phyloP scores from a whole-genome alignment of 352 stramenopile species.

The Aphanomyces stellatus region DNA sequence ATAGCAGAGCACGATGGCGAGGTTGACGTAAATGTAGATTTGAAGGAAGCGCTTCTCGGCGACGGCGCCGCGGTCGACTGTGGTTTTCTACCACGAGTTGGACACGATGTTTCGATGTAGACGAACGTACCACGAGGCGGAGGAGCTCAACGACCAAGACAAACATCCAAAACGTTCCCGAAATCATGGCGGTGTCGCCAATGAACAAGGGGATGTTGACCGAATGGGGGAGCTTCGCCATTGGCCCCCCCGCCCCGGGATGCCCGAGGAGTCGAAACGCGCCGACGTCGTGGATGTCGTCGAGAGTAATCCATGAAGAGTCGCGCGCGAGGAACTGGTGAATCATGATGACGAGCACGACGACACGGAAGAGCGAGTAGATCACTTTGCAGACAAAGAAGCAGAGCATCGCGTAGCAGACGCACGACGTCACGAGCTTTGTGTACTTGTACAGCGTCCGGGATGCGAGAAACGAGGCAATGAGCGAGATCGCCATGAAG shows the following conservation, averaged over 20 bases:
- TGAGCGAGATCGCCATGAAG: background rate
- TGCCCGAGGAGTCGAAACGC: background rate
- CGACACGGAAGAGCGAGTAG: background rate
- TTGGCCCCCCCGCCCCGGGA: background rate
- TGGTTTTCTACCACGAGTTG: slow-evolving; percentile 1
- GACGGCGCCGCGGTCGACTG: background rate
- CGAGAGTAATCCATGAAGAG: background rate
- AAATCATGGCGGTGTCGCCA: background rate
- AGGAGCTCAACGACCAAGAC: slow-evolving; percentile 6
- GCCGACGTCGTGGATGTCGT: background rate
- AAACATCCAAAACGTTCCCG: slow-evolving; percentile 10
- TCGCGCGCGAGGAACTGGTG: background rate
- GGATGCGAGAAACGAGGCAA: background rate
- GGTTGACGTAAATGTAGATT: background rate
- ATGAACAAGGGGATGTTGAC: background rate
- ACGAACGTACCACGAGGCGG: background rate
- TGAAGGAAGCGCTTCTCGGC: background rate
- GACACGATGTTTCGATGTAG: background rate
- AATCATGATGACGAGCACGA: background rate
- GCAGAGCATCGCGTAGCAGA: background rate
- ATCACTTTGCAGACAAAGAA: background rate
- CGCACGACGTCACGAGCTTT: background rate
- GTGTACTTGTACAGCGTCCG: background rate
- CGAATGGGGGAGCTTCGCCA: background rate
- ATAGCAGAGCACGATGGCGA: background rate